Evolutionary conservation across 1,284 basidiomycete genomes (phyloP).

Genomic region (Cryptococcus sp.): DNA sequence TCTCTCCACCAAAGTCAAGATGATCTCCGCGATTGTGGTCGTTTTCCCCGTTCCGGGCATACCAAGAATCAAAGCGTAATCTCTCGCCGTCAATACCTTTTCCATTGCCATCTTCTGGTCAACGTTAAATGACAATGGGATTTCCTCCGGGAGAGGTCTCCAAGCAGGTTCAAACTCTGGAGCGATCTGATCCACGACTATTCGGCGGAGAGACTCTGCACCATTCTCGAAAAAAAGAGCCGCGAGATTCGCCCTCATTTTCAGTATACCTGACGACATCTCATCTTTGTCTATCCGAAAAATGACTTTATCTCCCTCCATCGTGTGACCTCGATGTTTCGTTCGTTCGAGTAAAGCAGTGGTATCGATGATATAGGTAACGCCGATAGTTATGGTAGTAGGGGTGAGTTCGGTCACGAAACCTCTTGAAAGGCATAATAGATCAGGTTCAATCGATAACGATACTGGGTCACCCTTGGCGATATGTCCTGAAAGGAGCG

Average conservation of each 20-base stretch:
- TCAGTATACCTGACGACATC: constrained; percentile 74
- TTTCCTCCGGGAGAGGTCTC: constrained; percentile 28
- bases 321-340: constrained; percentile 12
- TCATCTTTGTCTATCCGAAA: constrained; percentile 96
- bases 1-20: constrained; percentile 67
- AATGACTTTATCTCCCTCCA: constrained; percentile 45
- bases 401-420: constrained; percentile 71
- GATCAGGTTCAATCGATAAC: constrained; percentile 74
- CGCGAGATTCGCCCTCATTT: constrained; percentile 84
- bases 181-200: constrained; percentile 73
- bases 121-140: constrained; percentile 57
- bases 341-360: constrained; percentile 53
- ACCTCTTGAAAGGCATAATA: constrained; percentile 78
- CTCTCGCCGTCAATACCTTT: constrained; percentile 70
- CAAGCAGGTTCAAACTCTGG: constrained; percentile 59
- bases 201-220: constrained; percentile 60
- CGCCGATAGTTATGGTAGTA: constrained; percentile 63
- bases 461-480: constrained; percentile 74
- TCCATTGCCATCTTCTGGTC: constrained; percentile 71
- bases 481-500: constrained; percentile 74
- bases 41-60: constrained; percentile 99
- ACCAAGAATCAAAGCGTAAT: constrained; percentile 88
- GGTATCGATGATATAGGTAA: constrained; percentile 71
- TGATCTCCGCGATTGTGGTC: constrained; percentile 85
- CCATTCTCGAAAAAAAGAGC: constrained; percentile 69